A percentile compares a stretch with the other conserved stretches of the same genome.
Conservation (phyloP, 441 rosid genomes). For the Jatropha multifida region DNA sequence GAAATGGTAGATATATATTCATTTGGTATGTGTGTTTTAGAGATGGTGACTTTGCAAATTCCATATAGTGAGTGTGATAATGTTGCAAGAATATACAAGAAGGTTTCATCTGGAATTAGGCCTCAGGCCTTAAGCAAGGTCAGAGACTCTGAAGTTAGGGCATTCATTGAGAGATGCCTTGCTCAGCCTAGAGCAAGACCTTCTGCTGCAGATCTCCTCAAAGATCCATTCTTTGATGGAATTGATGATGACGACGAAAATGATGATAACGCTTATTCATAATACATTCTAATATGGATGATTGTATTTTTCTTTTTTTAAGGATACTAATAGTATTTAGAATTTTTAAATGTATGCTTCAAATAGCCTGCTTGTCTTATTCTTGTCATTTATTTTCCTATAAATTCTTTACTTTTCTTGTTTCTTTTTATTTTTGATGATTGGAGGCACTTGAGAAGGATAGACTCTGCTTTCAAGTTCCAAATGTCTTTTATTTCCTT, state of each 20-base stretch:
- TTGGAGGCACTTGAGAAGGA: conserved; percentile 10
- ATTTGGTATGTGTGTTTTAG: conserved; percentile 69
- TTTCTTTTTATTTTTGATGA: conserved; percentile 3
- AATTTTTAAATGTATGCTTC: background rate
- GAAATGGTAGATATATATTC: conserved; percentile 72
- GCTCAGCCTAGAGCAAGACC: conserved; percentile 54
- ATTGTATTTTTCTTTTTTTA: conserved; percentile 1
- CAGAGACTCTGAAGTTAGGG: conserved; percentile 53
- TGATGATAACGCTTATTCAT: conserved; percentile 2
- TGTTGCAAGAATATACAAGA: conserved; percentile 65
- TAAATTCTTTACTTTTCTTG: background rate
- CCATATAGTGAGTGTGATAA: conserved; percentile 67
- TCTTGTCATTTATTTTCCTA: background rate
- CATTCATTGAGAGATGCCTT: conserved; percentile 75
- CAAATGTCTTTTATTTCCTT: background rate
- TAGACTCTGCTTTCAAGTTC: background rate
- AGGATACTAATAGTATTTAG: background rate
- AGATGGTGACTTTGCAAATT: conserved; percentile 64
- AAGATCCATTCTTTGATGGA: conserved; percentile 58
- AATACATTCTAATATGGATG: background rate
- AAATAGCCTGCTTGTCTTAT: background rate
- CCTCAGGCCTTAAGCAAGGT: conserved; percentile 68
- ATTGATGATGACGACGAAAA: conserved; percentile 22
- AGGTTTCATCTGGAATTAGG: conserved; percentile 57
- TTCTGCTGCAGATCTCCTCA: conserved; percentile 59